phyloP scores from a whole-genome alignment of 2,329 filamentous ascomycete genomes.

The Pseudocercospora vitis region DNA sequence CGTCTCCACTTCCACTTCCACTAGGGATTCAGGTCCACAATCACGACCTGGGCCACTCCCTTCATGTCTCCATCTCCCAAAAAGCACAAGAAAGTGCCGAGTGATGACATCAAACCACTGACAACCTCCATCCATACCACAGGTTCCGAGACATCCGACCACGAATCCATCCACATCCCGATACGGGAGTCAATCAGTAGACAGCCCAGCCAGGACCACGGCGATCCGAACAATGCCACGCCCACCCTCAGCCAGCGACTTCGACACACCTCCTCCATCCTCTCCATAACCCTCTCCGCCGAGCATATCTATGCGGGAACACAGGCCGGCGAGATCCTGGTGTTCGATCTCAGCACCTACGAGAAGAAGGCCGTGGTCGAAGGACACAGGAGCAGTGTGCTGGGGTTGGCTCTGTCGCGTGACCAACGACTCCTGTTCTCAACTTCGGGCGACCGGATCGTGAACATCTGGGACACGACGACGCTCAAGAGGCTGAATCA shows the following conservation, averaged over 20 bases:
- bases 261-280: slow-evolving; percentile 73
- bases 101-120: slow-evolving; percentile 9
- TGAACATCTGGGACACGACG: slow-evolving; percentile 87
- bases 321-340: slow-evolving; percentile 86
- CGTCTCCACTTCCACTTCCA: neutral
- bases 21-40: neutral
- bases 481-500: slow-evolving; percentile 78
- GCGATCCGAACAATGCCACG: slow-evolving; percentile 27
- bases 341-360: slow-evolving; percentile 88
- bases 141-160: slow-evolving; percentile 24
- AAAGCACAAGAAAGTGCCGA: slow-evolving; percentile 2
- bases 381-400: slow-evolving; percentile 87
- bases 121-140: slow-evolving; percentile 18
- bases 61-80: slow-evolving; percentile 3
- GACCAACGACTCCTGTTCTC: slow-evolving; percentile 80
- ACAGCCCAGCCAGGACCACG: slow-evolving; percentile 30
- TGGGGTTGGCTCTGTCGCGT: slow-evolving; percentile 77
- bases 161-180: neutral
- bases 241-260: slow-evolving; percentile 74
- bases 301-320: slow-evolving; percentile 87
- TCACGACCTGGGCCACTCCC: neutral
- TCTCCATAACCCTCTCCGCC: slow-evolving; percentile 78
- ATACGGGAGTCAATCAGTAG: slow-evolving; percentile 18
- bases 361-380: slow-evolving; percentile 76
- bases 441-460: slow-evolving; percentile 86